Conservation (phyloP, 169 alveolate species). For the Plasmodium malariae region DNA sequence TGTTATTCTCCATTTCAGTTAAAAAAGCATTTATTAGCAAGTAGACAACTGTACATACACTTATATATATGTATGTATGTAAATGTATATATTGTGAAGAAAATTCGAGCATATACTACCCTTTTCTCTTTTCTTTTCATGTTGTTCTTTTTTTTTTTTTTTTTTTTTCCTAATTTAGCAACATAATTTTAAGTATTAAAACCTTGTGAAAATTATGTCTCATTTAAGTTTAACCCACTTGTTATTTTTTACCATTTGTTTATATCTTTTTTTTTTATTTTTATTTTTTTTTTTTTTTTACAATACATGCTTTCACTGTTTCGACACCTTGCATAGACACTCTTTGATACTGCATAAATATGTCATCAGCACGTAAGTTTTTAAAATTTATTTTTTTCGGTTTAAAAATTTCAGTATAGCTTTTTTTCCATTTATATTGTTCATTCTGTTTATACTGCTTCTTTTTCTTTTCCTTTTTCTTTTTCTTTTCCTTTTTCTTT, state of each 20-base stretch:
- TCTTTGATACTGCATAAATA: background rate
- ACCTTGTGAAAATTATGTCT: background rate
- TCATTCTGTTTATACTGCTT: no score
- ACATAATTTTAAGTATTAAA: background rate
- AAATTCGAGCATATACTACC: no score
- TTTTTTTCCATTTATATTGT: no score
- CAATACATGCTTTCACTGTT: no score
- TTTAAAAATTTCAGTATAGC: slow-evolving; percentile 9
- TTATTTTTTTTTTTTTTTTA: background rate
- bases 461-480: no score
- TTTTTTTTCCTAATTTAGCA: slow-evolving; percentile 2
- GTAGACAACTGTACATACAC: background rate
- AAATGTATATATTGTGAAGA: no score
- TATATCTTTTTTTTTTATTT: background rate
- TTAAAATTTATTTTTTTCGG: slow-evolving; percentile 41
- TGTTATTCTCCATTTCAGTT: no score
- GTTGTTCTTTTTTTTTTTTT: background rate
- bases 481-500: no score
- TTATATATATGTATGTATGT: no score
- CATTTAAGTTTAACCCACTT: background rate
- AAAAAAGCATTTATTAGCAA: background rate
- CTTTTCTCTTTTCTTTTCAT: no score
- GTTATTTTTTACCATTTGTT: background rate
- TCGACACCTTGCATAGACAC: no score
- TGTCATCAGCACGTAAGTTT: slow-evolving; percentile 23